Base-by-base conservation (phyloP, 495 filamentous ascomycete genomes). In the Penicillium lividum region DNA sequence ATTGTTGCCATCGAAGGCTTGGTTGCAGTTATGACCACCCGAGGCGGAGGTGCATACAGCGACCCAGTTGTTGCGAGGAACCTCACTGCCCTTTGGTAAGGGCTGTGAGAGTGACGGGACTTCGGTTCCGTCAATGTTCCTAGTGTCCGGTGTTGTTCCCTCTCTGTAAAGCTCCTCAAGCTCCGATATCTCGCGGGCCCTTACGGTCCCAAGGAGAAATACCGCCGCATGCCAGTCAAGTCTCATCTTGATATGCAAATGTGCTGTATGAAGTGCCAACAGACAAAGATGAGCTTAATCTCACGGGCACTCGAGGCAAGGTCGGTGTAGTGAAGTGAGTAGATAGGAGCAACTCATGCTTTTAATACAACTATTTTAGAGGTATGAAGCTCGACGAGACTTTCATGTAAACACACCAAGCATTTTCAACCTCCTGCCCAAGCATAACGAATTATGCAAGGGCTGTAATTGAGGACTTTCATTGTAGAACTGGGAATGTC, bases 101-200 rank as follows among this genome's bases (percentile, higher is more conserved):
- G 55, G 22, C 18, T 57, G 55, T 13, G 55, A 51, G 11, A 57
- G 38, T 13, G 55, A 51, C 15, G 47, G 13, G 8, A 57, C 55
- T n/a, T 57, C 4, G 3, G 11, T 25, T 2, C 55, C 55, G n/a
- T 34, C 47, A 44, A 57, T 51, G 2, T 29, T 10, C 10, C 27
- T 15, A 11, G 47, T 51, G 11, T 57, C 55, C 7, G 55, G 38
- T 13, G 55, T 57, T 15, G 22, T 57, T 44, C 55, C 55, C 30
- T 51, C 48, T 2, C 25, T 36, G 22, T 57, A 57, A 0, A 52
- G 38, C 10, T 36, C 7, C 36, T 57, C 55, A 27, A 51, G 55
- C 13, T 57, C 7, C 8, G 4, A 11, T 4, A 51, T 33, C 22
- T 57, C 47, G 4, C 9, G 27, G 16, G 55, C 55, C 11, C 36